Evolutionary conservation across 2,329 filamentous ascomycete species (phyloP).

Genomic region (Daldinia sp.): DNA sequence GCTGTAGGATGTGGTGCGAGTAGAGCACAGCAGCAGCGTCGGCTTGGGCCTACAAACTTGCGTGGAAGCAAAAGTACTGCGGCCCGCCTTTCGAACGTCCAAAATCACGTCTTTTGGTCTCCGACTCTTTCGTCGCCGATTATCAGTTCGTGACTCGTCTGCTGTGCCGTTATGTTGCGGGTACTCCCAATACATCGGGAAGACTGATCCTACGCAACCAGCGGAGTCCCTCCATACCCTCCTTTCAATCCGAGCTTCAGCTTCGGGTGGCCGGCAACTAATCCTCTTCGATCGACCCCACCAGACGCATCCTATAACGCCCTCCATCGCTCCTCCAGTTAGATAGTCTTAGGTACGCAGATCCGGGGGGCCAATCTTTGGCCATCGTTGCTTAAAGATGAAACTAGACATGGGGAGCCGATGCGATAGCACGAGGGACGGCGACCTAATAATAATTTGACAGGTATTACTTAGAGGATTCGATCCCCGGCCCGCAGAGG

Average conservation of each 20-base stretch:
- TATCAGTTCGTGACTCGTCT: not conserved
- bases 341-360: constrained; percentile 9
- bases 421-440: not conserved
- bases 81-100: not conserved
- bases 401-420: not conserved
- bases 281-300: constrained; percentile 24
- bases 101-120: not conserved
- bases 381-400: not conserved
- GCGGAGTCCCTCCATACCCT: constrained; percentile 19
- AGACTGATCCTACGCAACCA: not conserved
- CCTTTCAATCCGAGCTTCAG: not conserved
- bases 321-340: not conserved
- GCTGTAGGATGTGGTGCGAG: not conserved
- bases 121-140: not conserved
- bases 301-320: too few relatives aligned
- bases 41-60: not conserved
- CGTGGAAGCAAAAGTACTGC: not conserved
- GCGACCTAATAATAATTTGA: constrained; percentile 22
- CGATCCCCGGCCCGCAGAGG: constrained; percentile 10
- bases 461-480: constrained; percentile 20
- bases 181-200: not conserved
- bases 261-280: constrained; percentile 25
- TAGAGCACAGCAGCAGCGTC: not conserved
- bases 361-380: constrained; percentile 26
- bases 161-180: not conserved